Conservation (phyloP, 2,329 filamentous ascomycete species). For the Bertia moriformis region DNA sequence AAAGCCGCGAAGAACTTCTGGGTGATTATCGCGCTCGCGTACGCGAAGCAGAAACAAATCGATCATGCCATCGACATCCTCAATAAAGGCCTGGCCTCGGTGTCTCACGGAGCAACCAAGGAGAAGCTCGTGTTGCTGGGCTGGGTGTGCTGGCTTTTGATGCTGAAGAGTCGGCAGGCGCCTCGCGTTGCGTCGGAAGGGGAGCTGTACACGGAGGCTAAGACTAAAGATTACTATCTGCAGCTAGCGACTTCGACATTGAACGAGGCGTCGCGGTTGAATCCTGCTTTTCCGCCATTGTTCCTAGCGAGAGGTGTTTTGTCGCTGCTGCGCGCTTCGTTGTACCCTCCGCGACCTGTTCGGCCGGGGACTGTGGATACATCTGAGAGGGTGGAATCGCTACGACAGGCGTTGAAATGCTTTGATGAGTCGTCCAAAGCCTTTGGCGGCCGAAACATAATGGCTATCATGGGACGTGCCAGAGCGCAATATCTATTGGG, state of each 20-base stretch:
- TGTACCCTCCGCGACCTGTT: conserved; percentile 43
- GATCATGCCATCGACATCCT: conserved; percentile 27
- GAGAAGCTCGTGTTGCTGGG: conserved; percentile 54
- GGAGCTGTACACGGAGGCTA: conserved; percentile 52
- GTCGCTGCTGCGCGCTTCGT: conserved; percentile 71
- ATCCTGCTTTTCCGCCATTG: conserved; percentile 79
- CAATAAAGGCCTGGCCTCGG: conserved; percentile 40
- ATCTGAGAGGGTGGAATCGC: conserved; percentile 40
- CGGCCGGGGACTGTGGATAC: neutral
- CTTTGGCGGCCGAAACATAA: conserved; percentile 49
- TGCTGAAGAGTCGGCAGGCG: conserved; percentile 56
- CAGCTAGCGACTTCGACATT: conserved; percentile 79
- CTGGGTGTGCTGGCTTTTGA: conserved; percentile 56
- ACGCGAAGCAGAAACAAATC: conserved; percentile 52
- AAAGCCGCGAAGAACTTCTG: conserved; percentile 50
- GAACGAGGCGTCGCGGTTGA: conserved; percentile 90
- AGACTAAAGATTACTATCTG: conserved; percentile 86
- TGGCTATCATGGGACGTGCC: conserved; percentile 56
- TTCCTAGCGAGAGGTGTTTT: conserved; percentile 84
- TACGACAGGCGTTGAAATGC: conserved; percentile 53
- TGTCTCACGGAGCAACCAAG: conserved; percentile 40
- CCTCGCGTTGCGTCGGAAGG: conserved; percentile 52
- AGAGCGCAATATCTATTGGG: conserved; percentile 52
- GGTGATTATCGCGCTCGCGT: conserved; percentile 55
- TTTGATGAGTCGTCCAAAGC: conserved; percentile 58